A percentile compares a stretch with the other conserved stretches of the same genome.
These are phyloP conservation scores for Nidula microcarpa DNA, from an alignment of 768 basidiomycete species.

Conservation along the genomic window DNA sequence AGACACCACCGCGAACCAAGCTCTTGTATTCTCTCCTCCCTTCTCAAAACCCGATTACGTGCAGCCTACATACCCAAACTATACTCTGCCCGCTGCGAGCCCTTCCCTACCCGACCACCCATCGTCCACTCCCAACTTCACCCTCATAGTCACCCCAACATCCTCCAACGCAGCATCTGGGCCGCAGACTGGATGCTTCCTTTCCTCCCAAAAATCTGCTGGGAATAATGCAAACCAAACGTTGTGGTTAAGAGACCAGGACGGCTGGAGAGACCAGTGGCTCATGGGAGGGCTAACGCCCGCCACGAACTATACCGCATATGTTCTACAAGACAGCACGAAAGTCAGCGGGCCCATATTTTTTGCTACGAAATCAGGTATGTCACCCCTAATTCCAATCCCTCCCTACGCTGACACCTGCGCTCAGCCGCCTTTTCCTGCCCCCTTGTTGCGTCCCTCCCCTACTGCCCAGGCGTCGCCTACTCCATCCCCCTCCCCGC, in stretches of 20 bases:
- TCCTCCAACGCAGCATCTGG: slow-evolving; percentile 34
- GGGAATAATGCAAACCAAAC: slow-evolving; percentile 40
- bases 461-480: slow-evolving; percentile 68
- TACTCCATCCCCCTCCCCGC: slow-evolving; percentile 68
- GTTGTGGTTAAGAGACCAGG: slow-evolving; percentile 52
- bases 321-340: slow-evolving; percentile 51
- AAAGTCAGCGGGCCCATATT: slow-evolving; percentile 67
- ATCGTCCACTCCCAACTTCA: slow-evolving; percentile 41
- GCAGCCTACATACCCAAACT: slow-evolving; percentile 67
- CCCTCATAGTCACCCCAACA: slow-evolving; percentile 55
- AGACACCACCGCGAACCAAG: slow-evolving; percentile 73
- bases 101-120: slow-evolving; percentile 38
- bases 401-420: background rate
- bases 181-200: slow-evolving; percentile 57
- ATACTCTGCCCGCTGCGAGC: slow-evolving; percentile 63
- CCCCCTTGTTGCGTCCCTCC: slow-evolving; percentile 64
- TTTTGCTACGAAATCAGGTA: slow-evolving; percentile 75
- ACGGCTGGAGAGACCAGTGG: slow-evolving; percentile 72
- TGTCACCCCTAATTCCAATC: background rate
- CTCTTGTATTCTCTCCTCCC: slow-evolving; percentile 65
- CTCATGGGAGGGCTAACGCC: slow-evolving; percentile 54
- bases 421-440: slow-evolving; percentile 61
- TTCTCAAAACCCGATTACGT: slow-evolving; percentile 27
- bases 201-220: slow-evolving; percentile 34
- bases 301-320: slow-evolving; percentile 78